A percentile compares a stretch with the other conserved stretches of the same genome.
These are phyloP conservation scores for Fragosphaeria purpurea DNA, from an alignment of 2,329 filamentous ascomycete species.

Conservation along the genomic window DNA sequence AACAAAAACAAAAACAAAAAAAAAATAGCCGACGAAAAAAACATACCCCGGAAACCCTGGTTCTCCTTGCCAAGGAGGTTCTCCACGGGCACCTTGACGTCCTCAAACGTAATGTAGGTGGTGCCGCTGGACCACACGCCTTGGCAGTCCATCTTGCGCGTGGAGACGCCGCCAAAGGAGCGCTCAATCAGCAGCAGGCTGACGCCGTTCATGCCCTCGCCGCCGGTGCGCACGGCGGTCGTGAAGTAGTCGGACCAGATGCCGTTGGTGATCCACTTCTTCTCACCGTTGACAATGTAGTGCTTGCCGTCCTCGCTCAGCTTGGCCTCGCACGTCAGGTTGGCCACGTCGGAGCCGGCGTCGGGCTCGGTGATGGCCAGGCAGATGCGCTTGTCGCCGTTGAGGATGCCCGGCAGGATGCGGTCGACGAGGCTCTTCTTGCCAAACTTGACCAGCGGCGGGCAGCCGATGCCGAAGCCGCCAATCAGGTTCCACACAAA, in stretches of 20 bases:
- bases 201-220: conserved; percentile 84
- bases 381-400: conserved; percentile 94
- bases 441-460: conserved; percentile 85
- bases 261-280: conserved; percentile 99
- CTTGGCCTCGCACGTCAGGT: conserved; percentile 91
- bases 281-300: conserved; percentile 98
- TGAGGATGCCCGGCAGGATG: conserved; percentile 78
- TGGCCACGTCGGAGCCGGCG: conserved; percentile 90
- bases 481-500: conserved; percentile 96
- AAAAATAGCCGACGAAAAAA: conserved; percentile 20
- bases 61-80: conserved; percentile 97
- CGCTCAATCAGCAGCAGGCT: conserved; percentile 89
- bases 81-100: conserved; percentile 98
- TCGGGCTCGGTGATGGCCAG: conserved; percentile 95
- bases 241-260: conserved; percentile 98
- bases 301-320: conserved; percentile 92
- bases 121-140: conserved; percentile 93
- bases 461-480: conserved; percentile 91
- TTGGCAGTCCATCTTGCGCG: conserved; percentile 95
- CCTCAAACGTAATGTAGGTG: conserved; percentile 96
- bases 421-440: conserved; percentile 75
- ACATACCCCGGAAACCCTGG: conserved; percentile 69
- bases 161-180: conserved; percentile 72
- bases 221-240: conserved; percentile 84
- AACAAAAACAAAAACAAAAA: conserved; percentile 21